Conservation (phyloP, 441 rosid genomes). For the Populus hybrid region DNA sequence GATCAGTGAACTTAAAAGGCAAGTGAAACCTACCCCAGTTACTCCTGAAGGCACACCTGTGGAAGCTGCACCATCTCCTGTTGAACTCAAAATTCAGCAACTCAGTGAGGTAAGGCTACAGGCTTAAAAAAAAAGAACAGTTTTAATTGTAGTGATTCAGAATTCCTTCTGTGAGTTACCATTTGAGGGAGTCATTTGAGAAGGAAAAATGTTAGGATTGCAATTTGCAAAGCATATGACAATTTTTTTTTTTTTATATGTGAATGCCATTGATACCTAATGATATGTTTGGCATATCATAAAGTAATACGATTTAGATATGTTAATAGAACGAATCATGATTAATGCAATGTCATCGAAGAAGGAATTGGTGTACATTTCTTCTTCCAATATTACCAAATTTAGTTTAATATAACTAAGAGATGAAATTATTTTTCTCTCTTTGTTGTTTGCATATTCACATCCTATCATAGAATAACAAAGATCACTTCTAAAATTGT, state of each 20-base stretch:
- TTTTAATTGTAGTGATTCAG: background rate
- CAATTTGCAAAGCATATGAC: background rate
- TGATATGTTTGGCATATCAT: background rate
- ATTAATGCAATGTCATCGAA: background rate
- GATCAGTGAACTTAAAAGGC: conserved; percentile 78
- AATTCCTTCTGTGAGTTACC: background rate
- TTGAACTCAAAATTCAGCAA: conserved; percentile 64
- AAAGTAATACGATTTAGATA: background rate
- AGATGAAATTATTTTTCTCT: background rate
- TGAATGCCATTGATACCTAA: background rate
- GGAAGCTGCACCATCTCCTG: conserved; percentile 53
- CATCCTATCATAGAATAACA: background rate
- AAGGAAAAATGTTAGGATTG: background rate
- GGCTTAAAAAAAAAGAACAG: background rate
- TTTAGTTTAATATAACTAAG: background rate
- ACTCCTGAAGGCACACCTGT: conserved; percentile 68
- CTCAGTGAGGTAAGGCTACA: conserved; percentile 55
- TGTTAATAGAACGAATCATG: background rate
- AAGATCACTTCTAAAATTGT: background rate
- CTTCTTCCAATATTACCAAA: background rate
- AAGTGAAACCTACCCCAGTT: conserved; percentile 69
- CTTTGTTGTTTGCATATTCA: background rate
- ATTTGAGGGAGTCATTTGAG: background rate
- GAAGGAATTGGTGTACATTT: background rate
- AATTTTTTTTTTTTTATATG: background rate